phyloP scores from a whole-genome alignment of 345 rosid species.

The Pelargonium nanum region DNA sequence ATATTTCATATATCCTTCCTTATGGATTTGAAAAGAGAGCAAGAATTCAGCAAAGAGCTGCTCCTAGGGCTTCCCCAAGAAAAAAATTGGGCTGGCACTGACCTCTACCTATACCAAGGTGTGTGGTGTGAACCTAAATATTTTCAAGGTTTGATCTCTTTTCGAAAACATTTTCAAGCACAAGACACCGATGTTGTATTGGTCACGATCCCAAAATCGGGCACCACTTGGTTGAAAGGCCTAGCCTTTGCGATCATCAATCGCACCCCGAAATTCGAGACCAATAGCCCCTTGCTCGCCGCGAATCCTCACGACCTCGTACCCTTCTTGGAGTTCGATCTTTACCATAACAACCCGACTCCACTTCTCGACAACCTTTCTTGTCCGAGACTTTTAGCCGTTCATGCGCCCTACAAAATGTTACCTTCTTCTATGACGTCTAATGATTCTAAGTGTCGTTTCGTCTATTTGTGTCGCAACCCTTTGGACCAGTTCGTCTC shows the following conservation, averaged over 20 bases:
- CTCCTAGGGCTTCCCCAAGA: too few relatives aligned
- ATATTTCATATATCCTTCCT: too few relatives aligned
- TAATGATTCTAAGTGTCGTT: constrained; percentile 10
- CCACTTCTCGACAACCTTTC: background rate
- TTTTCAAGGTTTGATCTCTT: constrained; percentile 6
- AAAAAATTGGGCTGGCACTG: too few relatives aligned
- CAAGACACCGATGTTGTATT: constrained; percentile 11
- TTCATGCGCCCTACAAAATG: constrained; percentile 15
- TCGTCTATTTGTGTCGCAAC: constrained; percentile 30
- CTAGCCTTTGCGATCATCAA: constrained; percentile 11
- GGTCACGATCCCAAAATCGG: constrained; percentile 18
- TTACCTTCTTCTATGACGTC: constrained; percentile 11
- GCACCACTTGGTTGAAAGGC: constrained; percentile 25
- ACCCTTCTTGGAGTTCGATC: constrained; percentile 11
- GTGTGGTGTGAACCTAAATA: too few relatives aligned
- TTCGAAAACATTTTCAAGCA: constrained; percentile 16
- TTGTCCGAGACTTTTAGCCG: constrained; percentile 11
- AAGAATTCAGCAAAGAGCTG: too few relatives aligned
- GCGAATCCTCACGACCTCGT: constrained; percentile 13
- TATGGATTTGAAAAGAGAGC: too few relatives aligned
- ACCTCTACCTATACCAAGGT: too few relatives aligned
- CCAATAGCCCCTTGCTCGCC: background rate
- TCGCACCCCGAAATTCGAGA: background rate
- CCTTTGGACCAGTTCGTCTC: constrained; percentile 32
- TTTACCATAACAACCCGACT: background rate